Evolutionary conservation across 2,329 filamentous ascomycete species (phyloP).

Genomic region (Hysterium pulicare): DNA sequence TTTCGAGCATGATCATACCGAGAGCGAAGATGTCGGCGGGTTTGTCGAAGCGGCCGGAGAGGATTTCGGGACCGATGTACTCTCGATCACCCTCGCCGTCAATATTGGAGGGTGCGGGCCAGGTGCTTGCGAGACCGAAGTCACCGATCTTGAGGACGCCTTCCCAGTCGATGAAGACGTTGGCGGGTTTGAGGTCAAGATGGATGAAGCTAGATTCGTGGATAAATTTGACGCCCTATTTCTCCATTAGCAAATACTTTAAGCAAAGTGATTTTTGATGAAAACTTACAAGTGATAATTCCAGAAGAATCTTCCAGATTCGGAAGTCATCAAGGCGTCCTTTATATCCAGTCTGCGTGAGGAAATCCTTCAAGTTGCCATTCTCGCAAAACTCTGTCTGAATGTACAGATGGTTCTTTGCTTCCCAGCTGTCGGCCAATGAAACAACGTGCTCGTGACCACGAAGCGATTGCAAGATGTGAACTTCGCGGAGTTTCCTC

Average conservation of each 20-base stretch:
- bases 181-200: slow-evolving; percentile 80
- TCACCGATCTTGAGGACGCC: slow-evolving; percentile 81
- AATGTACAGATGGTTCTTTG: slow-evolving; percentile 82
- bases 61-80: slow-evolving; percentile 91
- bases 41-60: slow-evolving; percentile 82
- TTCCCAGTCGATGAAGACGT: slow-evolving; percentile 77
- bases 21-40: slow-evolving; percentile 92
- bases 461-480: slow-evolving; percentile 70
- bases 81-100: slow-evolving; percentile 94
- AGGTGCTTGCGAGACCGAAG: slow-evolving; percentile 76
- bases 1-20: slow-evolving; percentile 91
- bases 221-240: slow-evolving; percentile 80
- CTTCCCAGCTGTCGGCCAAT: slow-evolving; percentile 84
- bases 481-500: slow-evolving; percentile 78
- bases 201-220: slow-evolving; percentile 85
- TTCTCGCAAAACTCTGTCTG: slow-evolving; percentile 97
- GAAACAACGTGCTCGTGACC: slow-evolving; percentile 82
- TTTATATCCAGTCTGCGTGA: slow-evolving; percentile 76
- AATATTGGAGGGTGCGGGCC: slow-evolving; percentile 71
- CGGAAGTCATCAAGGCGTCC: slow-evolving; percentile 93
- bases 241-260: slow-evolving; percentile 20
- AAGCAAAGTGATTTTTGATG: not conserved
- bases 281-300: slow-evolving; percentile 70
- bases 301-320: slow-evolving; percentile 96
- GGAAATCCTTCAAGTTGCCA: slow-evolving; percentile 82